These are phyloP conservation scores for Saccharomyces jurei DNA, from an alignment of 805 yeast species.

Conservation along the genomic window DNA sequence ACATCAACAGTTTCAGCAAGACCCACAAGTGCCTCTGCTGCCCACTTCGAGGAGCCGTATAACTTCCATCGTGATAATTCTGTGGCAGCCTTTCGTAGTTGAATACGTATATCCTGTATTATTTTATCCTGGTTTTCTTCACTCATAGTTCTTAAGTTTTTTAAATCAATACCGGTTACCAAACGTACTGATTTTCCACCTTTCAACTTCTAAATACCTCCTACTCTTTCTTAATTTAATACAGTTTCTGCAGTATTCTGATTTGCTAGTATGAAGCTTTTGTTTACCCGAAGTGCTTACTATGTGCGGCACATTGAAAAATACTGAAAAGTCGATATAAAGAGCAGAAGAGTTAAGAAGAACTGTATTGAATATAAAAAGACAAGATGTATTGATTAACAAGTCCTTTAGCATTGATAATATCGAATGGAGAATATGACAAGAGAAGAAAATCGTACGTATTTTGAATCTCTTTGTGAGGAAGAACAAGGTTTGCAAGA, in stretches of 20 bases:
- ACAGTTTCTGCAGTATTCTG: not conserved
- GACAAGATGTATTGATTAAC: not conserved
- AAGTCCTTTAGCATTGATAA: not conserved
- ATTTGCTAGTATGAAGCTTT: not conserved
- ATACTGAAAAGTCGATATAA: not conserved
- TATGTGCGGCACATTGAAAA: not conserved
- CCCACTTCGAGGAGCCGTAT: constrained; percentile 72
- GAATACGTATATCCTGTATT: constrained; percentile 13
- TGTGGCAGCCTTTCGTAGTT: constrained; percentile 35
- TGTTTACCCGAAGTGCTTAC: not conserved
- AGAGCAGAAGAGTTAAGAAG: not conserved
- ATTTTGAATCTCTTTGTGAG: constrained; percentile 23
- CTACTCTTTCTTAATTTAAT: not conserved
- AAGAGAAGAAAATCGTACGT: constrained; percentile 8
- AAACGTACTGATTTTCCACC: not conserved
- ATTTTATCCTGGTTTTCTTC: constrained; percentile 1
- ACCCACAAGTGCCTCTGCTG: constrained; percentile 72
- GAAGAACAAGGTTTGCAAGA: constrained; percentile 18
- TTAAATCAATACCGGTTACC: not conserved
- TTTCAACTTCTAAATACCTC: not conserved
- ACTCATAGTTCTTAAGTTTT: constrained; percentile 1
- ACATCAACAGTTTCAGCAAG: constrained; percentile 26
- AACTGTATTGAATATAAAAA: not conserved
- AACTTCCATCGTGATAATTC: constrained; percentile 51
- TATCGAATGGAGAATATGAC: not conserved